Evolutionary conservation across 148 eudicot genomes (phyloP).

Genomic region (Vaccinium corymbosum): DNA sequence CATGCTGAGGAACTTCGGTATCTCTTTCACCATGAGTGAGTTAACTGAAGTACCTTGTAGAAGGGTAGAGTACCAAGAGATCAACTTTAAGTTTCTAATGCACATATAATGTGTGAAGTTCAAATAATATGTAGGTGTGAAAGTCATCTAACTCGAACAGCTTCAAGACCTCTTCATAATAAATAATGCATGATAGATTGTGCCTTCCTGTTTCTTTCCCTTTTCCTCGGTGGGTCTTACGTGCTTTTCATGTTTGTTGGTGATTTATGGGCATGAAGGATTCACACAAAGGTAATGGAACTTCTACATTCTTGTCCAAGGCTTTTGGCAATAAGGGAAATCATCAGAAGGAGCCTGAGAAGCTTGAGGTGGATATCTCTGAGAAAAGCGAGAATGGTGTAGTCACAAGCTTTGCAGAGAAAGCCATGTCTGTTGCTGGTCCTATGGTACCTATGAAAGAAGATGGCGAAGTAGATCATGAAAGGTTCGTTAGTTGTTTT

Average conservation of each 20-base stretch:
- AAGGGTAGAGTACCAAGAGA: background rate
- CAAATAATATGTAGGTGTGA: background rate
- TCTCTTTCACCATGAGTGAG: background rate
- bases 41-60: background rate
- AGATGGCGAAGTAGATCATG: conserved; percentile 92
- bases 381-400: conserved; percentile 41
- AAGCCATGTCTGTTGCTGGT: conserved; percentile 94
- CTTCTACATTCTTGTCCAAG: conserved; percentile 30
- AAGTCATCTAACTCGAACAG: background rate
- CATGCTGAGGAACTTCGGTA: background rate
- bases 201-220: background rate
- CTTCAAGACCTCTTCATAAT: background rate
- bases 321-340: conserved; percentile 23
- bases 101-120: background rate
- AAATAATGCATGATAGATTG: background rate
- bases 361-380: conserved; percentile 32
- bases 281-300: conserved; percentile 26
- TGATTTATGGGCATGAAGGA: conserved; percentile 36
- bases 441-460: conserved; percentile 85
- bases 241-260: conserved; percentile 18
- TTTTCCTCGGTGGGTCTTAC: background rate
- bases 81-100: background rate
- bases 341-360: conserved; percentile 30
- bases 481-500: conserved; percentile 42
- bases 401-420: conserved; percentile 83